phyloP scores from a whole-genome alignment of 1,139 yeast species.

The Hemisphaericaspora xylanilytica region DNA sequence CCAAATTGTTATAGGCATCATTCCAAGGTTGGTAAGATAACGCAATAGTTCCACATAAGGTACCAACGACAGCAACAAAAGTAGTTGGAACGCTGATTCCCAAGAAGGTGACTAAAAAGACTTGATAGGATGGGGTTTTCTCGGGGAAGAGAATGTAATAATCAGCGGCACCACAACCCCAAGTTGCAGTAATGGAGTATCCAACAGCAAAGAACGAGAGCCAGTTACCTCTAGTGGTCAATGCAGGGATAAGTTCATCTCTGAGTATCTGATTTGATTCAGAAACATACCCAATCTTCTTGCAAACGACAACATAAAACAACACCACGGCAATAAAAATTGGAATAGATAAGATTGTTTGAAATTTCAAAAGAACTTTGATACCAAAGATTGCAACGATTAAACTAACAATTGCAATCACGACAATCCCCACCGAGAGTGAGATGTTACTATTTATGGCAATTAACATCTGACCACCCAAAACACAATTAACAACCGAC shows the following conservation, averaged over 20 bases:
- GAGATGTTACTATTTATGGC: constrained; percentile 25
- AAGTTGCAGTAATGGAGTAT: constrained; percentile 79
- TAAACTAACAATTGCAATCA: constrained; percentile 28
- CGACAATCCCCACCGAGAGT: constrained; percentile 31
- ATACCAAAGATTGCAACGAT: constrained; percentile 37
- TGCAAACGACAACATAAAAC: constrained; percentile 64
- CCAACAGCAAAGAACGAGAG: constrained; percentile 69
- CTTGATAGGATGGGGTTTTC: constrained; percentile 52
- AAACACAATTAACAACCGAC: constrained; percentile 80
- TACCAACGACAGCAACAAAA: constrained; percentile 75
- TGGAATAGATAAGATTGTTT: constrained; percentile 68
- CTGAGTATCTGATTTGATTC: constrained; percentile 30
- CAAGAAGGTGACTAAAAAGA: constrained; percentile 61
- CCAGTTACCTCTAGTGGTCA: constrained; percentile 57
- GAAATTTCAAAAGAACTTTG: constrained; percentile 59
- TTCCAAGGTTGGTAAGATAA: constrained; percentile 56
- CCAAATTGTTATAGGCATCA: constrained; percentile 53
- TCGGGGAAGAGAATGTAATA: constrained; percentile 83
- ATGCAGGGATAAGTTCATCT: constrained; percentile 26
- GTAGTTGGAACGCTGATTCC: constrained; percentile 71
- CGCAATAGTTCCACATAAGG: constrained; percentile 67
- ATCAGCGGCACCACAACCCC: constrained; percentile 88
- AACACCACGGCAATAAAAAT: constrained; percentile 65
- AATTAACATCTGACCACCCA: constrained; percentile 77
- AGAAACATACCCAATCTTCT: constrained; percentile 43